These are phyloP conservation scores for Lasiodiplodia sp. DNA, from an alignment of 2,329 filamentous ascomycete species.

Conservation along the genomic window DNA sequence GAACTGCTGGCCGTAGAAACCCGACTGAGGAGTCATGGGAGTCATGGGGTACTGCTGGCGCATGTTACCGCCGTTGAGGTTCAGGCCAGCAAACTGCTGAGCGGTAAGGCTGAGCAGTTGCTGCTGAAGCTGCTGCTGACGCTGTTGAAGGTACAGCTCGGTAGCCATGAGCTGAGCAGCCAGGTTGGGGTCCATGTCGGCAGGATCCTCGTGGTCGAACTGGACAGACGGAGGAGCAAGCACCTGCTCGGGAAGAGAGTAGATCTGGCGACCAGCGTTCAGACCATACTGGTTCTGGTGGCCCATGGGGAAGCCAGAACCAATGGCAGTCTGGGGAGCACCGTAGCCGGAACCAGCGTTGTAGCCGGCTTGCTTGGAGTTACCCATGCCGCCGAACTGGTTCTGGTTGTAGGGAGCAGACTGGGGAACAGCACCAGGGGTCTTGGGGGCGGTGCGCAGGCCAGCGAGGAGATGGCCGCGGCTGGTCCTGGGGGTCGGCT, in stretches of 20 bases:
- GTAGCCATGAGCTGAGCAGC: slow-evolving; percentile 91
- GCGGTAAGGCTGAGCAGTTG: slow-evolving; percentile 87
- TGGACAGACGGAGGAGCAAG: slow-evolving; percentile 83
- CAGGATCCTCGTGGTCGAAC: slow-evolving; percentile 70
- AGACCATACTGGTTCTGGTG: slow-evolving; percentile 52
- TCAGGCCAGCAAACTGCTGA: slow-evolving; percentile 82
- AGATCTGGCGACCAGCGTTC: slow-evolving; percentile 63
- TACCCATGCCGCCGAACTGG: slow-evolving; percentile 47
- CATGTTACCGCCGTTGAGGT: slow-evolving; percentile 58
- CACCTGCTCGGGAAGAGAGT: slow-evolving; percentile 82
- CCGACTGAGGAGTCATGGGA: slow-evolving; percentile 62
- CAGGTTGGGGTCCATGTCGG: slow-evolving; percentile 82
- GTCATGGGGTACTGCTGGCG: slow-evolving; percentile 58
- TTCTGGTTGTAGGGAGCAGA: slow-evolving; percentile 67
- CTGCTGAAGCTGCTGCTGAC: slow-evolving; percentile 94
- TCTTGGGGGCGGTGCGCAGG: slow-evolving; percentile 92
- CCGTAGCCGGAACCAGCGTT: slow-evolving; percentile 50
- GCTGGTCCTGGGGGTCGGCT: slow-evolving; percentile 88
- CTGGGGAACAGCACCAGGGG: slow-evolving; percentile 69
- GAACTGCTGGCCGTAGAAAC: slow-evolving; percentile 70
- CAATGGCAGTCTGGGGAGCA: slow-evolving; percentile 67
- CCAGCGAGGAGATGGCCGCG: slow-evolving; percentile 94
- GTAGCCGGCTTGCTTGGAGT: slow-evolving; percentile 40
- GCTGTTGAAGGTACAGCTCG: slow-evolving; percentile 90
- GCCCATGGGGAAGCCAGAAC: slow-evolving; percentile 59